Conservation (phyloP, 495 filamentous ascomycete species). For the Neurospora cerealis region DNA sequence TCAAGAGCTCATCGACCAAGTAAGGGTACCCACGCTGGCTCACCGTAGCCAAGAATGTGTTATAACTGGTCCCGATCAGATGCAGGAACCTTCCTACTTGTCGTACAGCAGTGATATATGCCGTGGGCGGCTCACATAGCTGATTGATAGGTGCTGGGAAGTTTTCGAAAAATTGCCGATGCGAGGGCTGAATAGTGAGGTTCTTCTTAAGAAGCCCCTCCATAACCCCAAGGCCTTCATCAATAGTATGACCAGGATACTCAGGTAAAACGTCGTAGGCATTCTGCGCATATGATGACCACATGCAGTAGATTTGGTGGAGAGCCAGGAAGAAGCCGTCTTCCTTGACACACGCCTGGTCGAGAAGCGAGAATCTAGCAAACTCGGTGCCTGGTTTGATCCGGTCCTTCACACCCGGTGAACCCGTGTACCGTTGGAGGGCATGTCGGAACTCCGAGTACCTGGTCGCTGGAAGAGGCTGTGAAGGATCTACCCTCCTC, state of each 20-base stretch:
- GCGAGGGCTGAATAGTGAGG: constrained; percentile 18
- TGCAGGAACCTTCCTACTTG: constrained; percentile 27
- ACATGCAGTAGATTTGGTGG: constrained; percentile 59
- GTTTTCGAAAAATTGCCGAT: constrained; percentile 40
- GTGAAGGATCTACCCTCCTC: background rate
- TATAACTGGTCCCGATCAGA: constrained; percentile 22
- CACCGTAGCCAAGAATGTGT: background rate
- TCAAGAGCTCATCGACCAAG: constrained; percentile 48
- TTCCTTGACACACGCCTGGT: constrained; percentile 41
- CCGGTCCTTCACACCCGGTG: background rate
- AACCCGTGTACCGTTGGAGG: background rate
- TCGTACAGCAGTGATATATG: constrained; percentile 6
- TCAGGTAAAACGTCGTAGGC: constrained; percentile 1
- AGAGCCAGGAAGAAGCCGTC: constrained; percentile 57
- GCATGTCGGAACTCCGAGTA: background rate
- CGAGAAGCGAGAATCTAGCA: constrained; percentile 46
- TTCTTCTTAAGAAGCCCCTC: constrained; percentile 32
- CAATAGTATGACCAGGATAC: constrained; percentile 1
- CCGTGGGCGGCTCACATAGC: constrained; percentile 10
- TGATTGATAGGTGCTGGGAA: constrained; percentile 37
- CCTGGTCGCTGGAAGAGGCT: background rate
- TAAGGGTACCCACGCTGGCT: constrained; percentile 39
- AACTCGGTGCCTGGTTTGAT: constrained; percentile 23
- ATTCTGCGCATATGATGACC: constrained; percentile 17
- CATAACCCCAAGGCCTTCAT: constrained; percentile 30